Percentiles rank a stretch among this genome's conserved stretches.
phyloP scores from a whole-genome alignment of 192 early-diverging fungal genomes.

The Haplosporangium gracile region DNA sequence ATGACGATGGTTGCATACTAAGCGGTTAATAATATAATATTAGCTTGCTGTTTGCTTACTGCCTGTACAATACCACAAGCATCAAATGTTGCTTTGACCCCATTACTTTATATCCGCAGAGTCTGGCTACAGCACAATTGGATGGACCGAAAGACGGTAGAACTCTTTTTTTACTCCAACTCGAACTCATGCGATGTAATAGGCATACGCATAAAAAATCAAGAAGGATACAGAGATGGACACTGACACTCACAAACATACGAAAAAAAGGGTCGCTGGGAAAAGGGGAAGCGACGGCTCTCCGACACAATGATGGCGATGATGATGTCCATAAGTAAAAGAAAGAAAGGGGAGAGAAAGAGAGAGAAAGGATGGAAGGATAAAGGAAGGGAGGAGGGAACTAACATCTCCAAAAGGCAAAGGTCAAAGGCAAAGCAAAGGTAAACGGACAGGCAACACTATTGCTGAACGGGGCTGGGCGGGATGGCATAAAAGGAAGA shows the following conservation, averaged over 20 bases:
- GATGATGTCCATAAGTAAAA: no score
- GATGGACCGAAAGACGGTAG: not conserved
- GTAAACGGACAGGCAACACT: no score
- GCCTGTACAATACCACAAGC: not conserved
- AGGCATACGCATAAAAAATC: not conserved
- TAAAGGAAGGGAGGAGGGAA: not conserved
- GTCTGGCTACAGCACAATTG: not conserved
- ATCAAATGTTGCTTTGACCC: not conserved
- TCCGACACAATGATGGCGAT: not conserved
- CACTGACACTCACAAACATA: not conserved
- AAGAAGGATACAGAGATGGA: not conserved
- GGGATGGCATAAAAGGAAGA: no score
- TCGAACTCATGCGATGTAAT: not conserved
- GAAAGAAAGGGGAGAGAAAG: not conserved
- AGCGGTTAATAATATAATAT: not conserved
- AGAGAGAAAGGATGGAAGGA: not conserved
- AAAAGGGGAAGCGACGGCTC: not conserved
- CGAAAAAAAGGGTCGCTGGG: constrained; percentile 4
- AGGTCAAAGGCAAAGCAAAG: no score
- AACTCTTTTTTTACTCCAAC: not conserved
- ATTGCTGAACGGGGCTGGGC: no score
- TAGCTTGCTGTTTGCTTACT: not conserved
- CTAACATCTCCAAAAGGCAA: no score
- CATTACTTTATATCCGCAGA: not conserved
- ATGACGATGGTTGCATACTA: not conserved